Evolutionary conservation across 169 alveolate genomes (phyloP).

Genomic region (Eimeria falciformis): DNA sequence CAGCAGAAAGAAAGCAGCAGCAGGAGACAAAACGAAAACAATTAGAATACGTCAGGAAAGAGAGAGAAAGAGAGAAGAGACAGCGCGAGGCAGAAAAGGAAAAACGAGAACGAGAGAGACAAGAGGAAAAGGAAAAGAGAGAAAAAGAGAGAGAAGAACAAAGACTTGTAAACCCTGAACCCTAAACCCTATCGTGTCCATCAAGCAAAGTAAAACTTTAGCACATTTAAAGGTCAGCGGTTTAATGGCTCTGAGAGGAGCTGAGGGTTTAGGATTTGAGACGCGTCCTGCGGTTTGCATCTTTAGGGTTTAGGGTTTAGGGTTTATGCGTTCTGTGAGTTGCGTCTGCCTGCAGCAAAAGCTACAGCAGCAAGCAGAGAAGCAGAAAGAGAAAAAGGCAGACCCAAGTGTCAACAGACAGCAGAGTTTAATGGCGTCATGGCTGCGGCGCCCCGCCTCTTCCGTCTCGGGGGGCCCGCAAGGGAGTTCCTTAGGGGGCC

Average conservation of each 20-base stretch:
- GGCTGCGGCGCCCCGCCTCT: slow-evolving; percentile 48
- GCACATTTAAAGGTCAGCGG: no score
- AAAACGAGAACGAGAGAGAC: background rate
- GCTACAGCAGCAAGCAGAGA: slow-evolving; percentile 55
- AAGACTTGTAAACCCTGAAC: background rate
- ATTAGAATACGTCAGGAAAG: background rate
- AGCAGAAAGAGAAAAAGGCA: slow-evolving; percentile 32
- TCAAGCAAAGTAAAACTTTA: no score
- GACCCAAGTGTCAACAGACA: slow-evolving; percentile 57
- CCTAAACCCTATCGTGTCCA: background rate
- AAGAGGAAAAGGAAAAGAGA: background rate
- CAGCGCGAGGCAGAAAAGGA: slow-evolving; percentile 8
- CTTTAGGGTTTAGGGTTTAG: background rate
- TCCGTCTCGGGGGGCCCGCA: background rate
- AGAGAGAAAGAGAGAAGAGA: background rate
- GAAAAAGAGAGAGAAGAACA: slow-evolving; percentile 33
- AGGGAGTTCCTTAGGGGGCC: background rate
- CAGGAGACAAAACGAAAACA: background rate
- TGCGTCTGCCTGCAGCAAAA: slow-evolving; percentile 30
- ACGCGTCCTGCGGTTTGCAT: no score
- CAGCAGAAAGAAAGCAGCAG: slow-evolving; percentile 29
- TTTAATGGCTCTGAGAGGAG: no score
- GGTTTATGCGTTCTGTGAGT: background rate
- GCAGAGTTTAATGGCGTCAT: slow-evolving; percentile 44
- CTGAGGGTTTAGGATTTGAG: no score